phyloP scores from a whole-genome alignment of 371 early-diverging fungal genomes.

The Rhizopus microsporus region DNA sequence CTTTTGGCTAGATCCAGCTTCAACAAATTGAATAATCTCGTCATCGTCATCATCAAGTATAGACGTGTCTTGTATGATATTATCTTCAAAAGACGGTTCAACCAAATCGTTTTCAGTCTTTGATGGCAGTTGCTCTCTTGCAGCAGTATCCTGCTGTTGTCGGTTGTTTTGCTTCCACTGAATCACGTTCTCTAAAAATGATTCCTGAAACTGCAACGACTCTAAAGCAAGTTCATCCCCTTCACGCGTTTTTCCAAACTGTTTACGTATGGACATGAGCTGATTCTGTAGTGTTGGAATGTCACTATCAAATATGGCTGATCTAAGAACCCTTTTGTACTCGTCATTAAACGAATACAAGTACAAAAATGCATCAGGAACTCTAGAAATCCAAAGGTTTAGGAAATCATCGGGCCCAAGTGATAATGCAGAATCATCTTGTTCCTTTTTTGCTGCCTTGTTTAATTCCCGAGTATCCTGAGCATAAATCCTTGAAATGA shows the following conservation, averaged over 20 bases:
- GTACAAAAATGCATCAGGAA: slow-evolving; percentile 45
- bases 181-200: slow-evolving; percentile 34
- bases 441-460: neutral
- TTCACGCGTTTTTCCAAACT: slow-evolving; percentile 50
- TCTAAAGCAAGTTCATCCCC: slow-evolving; percentile 43
- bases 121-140: neutral
- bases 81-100: neutral
- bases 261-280: slow-evolving; percentile 34
- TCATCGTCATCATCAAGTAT: slow-evolving; percentile 23
- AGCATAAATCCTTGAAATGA: slow-evolving; percentile 57
- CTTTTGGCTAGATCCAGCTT: neutral
- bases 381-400: slow-evolving; percentile 30
- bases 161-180: slow-evolving; percentile 26
- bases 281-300: slow-evolving; percentile 25
- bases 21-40: slow-evolving; percentile 21
- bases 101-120: too few species aligned
- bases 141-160: neutral
- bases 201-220: slow-evolving; percentile 42
- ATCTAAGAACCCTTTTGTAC: slow-evolving; percentile 41
- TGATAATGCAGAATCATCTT: neutral
- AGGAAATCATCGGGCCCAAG: slow-evolving; percentile 21
- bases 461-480: slow-evolving; percentile 1
- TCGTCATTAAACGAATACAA: slow-evolving; percentile 43
- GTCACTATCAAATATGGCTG: slow-evolving; percentile 44
- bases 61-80: neutral